phyloP scores from a whole-genome alignment of 495 filamentous ascomycete genomes.

The Hypoxylon fuscum region DNA sequence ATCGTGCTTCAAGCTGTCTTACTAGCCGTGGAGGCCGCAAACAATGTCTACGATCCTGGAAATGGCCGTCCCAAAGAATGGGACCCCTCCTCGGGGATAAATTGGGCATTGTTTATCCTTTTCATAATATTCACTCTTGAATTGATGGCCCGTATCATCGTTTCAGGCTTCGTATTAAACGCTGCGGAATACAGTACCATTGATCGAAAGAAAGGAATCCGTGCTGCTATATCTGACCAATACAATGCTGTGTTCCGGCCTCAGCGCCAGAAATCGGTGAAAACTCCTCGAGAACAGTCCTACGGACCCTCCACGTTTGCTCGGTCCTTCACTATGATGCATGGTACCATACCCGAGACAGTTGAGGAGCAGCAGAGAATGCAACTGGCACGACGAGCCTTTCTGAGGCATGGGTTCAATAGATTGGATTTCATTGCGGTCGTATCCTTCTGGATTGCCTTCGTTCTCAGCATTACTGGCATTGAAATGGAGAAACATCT shows the following conservation, averaged over 20 bases:
- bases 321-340: slow-evolving; percentile 82
- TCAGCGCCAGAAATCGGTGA: slow-evolving; percentile 73
- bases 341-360: slow-evolving; percentile 65
- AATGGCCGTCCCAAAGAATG: slow-evolving; percentile 62
- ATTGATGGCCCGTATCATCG: slow-evolving; percentile 79
- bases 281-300: slow-evolving; percentile 48
- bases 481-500: slow-evolving; percentile 74
- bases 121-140: slow-evolving; percentile 95
- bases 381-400: slow-evolving; percentile 88
- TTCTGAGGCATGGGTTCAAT: slow-evolving; percentile 94
- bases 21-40: slow-evolving; percentile 80
- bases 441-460: slow-evolving; percentile 94
- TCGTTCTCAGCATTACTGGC: slow-evolving; percentile 72
- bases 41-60: slow-evolving; percentile 68
- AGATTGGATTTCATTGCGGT: slow-evolving; percentile 94
- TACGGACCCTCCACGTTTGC: slow-evolving; percentile 76
- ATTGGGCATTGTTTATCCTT: slow-evolving; percentile 81
- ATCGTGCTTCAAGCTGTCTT: slow-evolving; percentile 91
- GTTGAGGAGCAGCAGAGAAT: slow-evolving; percentile 82
- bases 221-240: slow-evolving; percentile 76
- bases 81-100: slow-evolving; percentile 71
- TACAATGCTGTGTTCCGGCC: slow-evolving; percentile 80
- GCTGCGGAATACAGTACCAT: slow-evolving; percentile 84
- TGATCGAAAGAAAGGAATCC: slow-evolving; percentile 73
- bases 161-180: slow-evolving; percentile 92